phyloP scores from a whole-genome alignment of 83 land plant species.

The Picea abies region DNA sequence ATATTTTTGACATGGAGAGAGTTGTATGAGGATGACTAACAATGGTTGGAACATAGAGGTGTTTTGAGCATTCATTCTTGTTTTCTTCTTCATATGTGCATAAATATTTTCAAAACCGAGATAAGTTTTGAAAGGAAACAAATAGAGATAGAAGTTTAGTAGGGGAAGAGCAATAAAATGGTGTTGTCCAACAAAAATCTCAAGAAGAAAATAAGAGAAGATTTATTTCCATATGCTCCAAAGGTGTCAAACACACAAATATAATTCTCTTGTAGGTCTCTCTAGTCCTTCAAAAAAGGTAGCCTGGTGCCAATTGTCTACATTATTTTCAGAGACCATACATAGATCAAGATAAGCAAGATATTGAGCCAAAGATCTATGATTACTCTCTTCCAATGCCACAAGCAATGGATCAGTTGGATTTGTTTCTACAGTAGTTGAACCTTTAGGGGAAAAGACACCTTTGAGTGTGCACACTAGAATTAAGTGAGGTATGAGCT shows the following conservation, averaged over 20 bases:
- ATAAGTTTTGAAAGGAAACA: background rate
- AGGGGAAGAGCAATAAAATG: constrained; percentile 28
- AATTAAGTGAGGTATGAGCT: constrained; percentile 75
- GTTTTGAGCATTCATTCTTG: too few relatives aligned
- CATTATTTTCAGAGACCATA: constrained; percentile 83
- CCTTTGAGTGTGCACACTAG: constrained; percentile 91
- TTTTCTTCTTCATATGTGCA: too few relatives aligned
- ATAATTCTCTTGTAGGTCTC: constrained; percentile 88
- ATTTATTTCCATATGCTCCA: too few relatives aligned
- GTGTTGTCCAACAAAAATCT: constrained; percentile 72
- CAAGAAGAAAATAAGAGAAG: constrained; percentile 52
- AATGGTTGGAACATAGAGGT: too few relatives aligned
- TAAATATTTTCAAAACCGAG: background rate
- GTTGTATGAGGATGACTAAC: too few relatives aligned
- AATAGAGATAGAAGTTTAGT: background rate
- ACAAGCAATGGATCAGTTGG: constrained; percentile 83
- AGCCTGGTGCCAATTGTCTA: constrained; percentile 89
- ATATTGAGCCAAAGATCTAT: too few relatives aligned
- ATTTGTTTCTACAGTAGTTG: constrained; percentile 91
- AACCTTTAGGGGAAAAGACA: constrained; percentile 80
- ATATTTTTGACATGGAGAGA: too few relatives aligned
- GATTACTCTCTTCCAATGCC: too few relatives aligned
- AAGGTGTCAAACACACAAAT: constrained; percentile 53
- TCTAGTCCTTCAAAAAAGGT: constrained; percentile 95
- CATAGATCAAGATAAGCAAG: too few relatives aligned